A percentile compares a stretch with the other conserved stretches of the same genome.
Conservation (phyloP, 2,329 filamentous ascomycete genomes). For the Colletotrichum tanaceti region DNA sequence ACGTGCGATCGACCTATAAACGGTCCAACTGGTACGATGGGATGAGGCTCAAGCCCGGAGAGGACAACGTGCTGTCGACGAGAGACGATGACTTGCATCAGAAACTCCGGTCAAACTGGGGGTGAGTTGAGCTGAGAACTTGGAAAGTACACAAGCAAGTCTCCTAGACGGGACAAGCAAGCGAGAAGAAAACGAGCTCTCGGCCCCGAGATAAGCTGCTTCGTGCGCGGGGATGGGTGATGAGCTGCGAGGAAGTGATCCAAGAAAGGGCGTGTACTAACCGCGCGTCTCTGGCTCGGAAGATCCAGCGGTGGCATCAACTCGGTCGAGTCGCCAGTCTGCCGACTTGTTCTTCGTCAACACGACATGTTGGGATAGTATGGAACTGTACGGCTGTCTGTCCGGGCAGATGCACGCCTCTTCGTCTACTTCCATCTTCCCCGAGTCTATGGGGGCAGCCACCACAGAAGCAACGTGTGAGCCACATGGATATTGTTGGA, state of each 20-base stretch:
- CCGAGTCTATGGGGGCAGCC: neutral
- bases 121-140: too few relatives aligned
- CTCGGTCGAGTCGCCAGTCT: rapidly evolving
- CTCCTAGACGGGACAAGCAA: slow-evolving; percentile 3
- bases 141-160: slow-evolving; percentile 5
- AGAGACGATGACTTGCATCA: slow-evolving; percentile 59
- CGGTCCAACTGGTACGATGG: slow-evolving; percentile 60
- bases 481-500: slow-evolving; percentile 3
- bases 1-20: slow-evolving; percentile 52
- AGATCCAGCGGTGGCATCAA: neutral
- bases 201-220: slow-evolving; percentile 29
- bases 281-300: neutral
- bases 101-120: slow-evolving; percentile 55
- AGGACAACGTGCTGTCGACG: slow-evolving; percentile 64
- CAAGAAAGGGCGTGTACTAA: neutral
- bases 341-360: slow-evolving; percentile 6
- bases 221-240: slow-evolving; percentile 9
- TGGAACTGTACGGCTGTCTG: slow-evolving; percentile 14
- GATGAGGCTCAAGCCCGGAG: slow-evolving; percentile 63
- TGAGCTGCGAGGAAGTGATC: neutral
- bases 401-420: neutral
- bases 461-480: neutral
- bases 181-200: neutral
- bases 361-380: slow-evolving; percentile 1
- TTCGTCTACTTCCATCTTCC: neutral